phyloP scores from a whole-genome alignment of 257 asterid genomes.

The Solanum tarijense region DNA sequence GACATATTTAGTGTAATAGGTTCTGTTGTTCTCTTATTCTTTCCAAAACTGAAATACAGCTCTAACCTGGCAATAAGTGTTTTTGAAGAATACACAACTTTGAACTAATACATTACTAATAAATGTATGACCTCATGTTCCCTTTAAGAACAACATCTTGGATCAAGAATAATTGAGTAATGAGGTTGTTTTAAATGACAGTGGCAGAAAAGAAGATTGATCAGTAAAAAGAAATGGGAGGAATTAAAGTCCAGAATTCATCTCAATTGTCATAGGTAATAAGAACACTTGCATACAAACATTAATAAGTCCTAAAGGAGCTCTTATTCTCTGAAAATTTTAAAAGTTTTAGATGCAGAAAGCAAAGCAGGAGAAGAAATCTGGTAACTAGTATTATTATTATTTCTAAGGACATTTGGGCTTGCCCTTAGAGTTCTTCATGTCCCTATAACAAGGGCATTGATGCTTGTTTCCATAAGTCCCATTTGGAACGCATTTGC shows the following conservation, averaged over 20 bases:
- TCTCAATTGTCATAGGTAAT: not conserved
- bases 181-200: not conserved
- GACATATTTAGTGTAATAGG: not conserved
- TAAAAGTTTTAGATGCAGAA: not conserved
- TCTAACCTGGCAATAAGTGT: not conserved
- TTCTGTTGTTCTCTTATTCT: not conserved
- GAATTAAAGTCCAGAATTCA: not conserved
- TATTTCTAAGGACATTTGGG: conserved; percentile 53
- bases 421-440: conserved; percentile 57
- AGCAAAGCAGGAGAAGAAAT: not conserved
- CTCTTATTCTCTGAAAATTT: not conserved
- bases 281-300: not conserved
- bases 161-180: not conserved
- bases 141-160: not conserved
- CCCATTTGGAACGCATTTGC: conserved; percentile 73
- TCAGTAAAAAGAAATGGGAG: not conserved
- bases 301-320: not conserved
- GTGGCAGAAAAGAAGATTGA: not conserved
- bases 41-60: not conserved
- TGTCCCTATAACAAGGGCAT: conserved; percentile 65
- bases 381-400: not conserved
- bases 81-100: not conserved
- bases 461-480: conserved; percentile 69
- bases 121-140: not conserved
- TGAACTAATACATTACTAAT: not conserved